Base-by-base conservation (phyloP, 192 early-diverging fungal genomes). In the Endogone sp. region DNA sequence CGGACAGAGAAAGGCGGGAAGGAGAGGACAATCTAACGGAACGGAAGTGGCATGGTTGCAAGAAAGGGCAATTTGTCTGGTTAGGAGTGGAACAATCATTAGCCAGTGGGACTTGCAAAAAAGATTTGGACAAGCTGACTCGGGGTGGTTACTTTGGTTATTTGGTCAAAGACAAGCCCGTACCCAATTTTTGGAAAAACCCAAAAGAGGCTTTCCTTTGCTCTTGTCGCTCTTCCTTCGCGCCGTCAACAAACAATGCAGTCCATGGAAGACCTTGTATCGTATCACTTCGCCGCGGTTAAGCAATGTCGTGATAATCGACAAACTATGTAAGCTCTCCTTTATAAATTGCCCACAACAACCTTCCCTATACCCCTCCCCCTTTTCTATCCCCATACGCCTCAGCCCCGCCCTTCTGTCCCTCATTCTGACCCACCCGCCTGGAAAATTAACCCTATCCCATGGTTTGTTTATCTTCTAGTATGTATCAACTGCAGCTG, bases 401-500 rank as follows among this genome's bases (percentile, higher is more conserved):
- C 2, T 29, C 27, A 54, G 3, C 10, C n/a, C 25, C 65, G 1
- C 31, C 6, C 57, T 56, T 24, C 54, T 27, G 21, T 24, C 20
- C 21, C 37, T 28, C 26, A 4, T 30, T 0, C 60, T 9, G n/a
- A 32, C 30, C 24, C 60, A 44, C 21, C 30, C 60, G 0, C 30
- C 13, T 29, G 32, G 60, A 56, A 25, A 61, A 32, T 20, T 37
- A 30, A 16, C 25, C 55, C 64, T 28, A 37, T 44, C 24, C 66
- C 55, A 54, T 26, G 13, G 31, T 63, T 75, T 57, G 9, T 32
- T 67, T 49, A 22, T 28, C 30, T 29, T 65, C 13, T 59, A 75
- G 70, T 26, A 68, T 72, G 3, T 89, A 88, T 71, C 77, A 77
- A 60, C 80, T 94, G 37, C 84, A 86, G 61, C 82, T 96, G 23